Evolutionary conservation across 2,329 filamentous ascomycete genomes (phyloP).

Genomic region (Knufia fluminis): DNA sequence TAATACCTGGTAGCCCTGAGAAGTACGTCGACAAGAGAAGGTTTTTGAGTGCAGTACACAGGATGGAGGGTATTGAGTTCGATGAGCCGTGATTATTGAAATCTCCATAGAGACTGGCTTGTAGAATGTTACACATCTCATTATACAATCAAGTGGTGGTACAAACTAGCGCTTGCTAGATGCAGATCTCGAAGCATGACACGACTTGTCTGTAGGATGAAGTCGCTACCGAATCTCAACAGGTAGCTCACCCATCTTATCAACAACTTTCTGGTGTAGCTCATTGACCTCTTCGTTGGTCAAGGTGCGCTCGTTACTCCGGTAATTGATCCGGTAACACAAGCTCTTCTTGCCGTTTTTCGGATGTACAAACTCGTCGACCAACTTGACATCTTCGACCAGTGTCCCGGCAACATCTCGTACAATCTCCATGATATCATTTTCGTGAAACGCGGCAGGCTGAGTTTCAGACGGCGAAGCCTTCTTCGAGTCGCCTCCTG

Average conservation of each 20-base stretch:
- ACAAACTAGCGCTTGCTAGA: too few relatives aligned
- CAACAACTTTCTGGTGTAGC: conserved; percentile 60
- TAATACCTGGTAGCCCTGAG: conserved; percentile 12
- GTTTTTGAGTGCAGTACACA: too few relatives aligned
- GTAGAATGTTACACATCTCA: background rate
- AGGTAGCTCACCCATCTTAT: conserved; percentile 58
- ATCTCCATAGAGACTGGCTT: background rate
- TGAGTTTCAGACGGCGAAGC: conserved; percentile 30
- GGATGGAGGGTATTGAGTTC: background rate
- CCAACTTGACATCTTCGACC: conserved; percentile 76
- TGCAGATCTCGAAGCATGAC: too few relatives aligned
- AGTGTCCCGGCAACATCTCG: conserved; percentile 70
- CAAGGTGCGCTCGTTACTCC: conserved; percentile 82
- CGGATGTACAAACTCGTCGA: conserved; percentile 82
- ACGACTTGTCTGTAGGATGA: background rate
- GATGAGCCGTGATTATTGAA: background rate
- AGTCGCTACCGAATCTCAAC: conserved; percentile 63
- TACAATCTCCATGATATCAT: conserved; percentile 95
- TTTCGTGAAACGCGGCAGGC: conserved; percentile 63
- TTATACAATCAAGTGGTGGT: background rate
- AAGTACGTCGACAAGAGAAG: too few relatives aligned
- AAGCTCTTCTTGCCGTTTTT: conserved; percentile 73
- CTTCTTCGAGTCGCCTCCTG: conserved; percentile 29
- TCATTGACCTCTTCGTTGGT: conserved; percentile 72
- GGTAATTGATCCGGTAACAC: conserved; percentile 89